Base-by-base conservation (phyloP, 2,329 filamentous ascomycete genomes). In the Lojkania enalia region DNA sequence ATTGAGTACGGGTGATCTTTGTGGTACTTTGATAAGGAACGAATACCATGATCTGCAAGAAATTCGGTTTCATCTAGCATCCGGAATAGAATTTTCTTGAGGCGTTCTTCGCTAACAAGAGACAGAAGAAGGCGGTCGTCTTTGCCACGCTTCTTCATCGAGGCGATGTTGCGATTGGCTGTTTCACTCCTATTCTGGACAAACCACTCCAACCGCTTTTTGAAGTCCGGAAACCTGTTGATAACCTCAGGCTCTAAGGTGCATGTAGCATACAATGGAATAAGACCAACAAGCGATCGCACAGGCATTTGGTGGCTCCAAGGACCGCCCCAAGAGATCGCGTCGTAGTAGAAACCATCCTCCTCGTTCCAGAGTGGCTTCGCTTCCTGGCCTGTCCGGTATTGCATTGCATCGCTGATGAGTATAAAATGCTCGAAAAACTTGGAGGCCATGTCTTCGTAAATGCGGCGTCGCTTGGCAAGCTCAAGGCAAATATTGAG, bases 341-440 rank as follows among this genome's bases (percentile, higher is more conserved):
- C 92, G 73, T 97, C 92, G 66, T 97, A 97, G 78, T 97, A 97
- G 77, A 97, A 97, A 44, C 89, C 90, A 70, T 97, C 92, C 51
- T 95, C 82, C 20, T 96, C 90, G 63, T 96, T 97, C 92, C 92
- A 97, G 5, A 97, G 75, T 23, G 91, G 95, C 63, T 89, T 83
- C 60, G 94, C 88, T 56, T 83, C 65, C 75, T 85, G 74, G 72
- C 85, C 72, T 71, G 78, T 58, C 74, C 89, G 60, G 78, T 82
- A 72, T 79, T 86, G 79, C 92, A 97, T 96, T 46, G 92, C 94
- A 73, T 97, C 94, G 64, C 90, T 95, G 70, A 97, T 97, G 70
- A 96, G 85, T 64, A 97, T 88, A 73, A 97, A 97, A 65, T 97
- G 94, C 74, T 97, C 94, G 62, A 97, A 97, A 77, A 97, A 97